These are phyloP conservation scores for Gossypium longicalyx DNA, from an alignment of 345 rosid species.

Conservation along the genomic window DNA sequence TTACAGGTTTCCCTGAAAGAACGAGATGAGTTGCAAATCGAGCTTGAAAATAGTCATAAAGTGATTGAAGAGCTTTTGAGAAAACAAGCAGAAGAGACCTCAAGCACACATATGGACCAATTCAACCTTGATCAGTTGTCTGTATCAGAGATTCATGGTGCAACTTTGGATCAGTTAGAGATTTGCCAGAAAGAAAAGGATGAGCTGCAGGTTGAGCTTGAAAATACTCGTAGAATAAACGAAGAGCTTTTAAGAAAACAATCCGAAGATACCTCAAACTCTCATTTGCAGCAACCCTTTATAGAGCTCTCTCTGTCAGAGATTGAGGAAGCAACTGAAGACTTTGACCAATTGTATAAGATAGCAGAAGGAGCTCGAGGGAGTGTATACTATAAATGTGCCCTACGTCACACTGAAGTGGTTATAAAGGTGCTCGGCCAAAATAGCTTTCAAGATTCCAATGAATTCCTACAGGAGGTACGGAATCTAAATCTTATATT, in stretches of 20 bases:
- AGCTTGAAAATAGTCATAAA: slow-evolving; percentile 17
- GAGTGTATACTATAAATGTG: slow-evolving; percentile 30
- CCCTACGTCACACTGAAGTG: slow-evolving; percentile 32
- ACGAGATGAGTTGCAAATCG: slow-evolving; percentile 18
- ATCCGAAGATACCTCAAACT: slow-evolving; percentile 22
- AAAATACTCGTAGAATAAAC: slow-evolving; percentile 16
- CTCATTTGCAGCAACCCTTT: slow-evolving; percentile 13
- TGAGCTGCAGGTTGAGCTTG: slow-evolving; percentile 21
- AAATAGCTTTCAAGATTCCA: slow-evolving; percentile 18
- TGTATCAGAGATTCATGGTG: background rate
- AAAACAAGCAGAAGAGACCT: slow-evolving; percentile 15
- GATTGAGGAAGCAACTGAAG: slow-evolving; percentile 30
- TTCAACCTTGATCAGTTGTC: background rate
- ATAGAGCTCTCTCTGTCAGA: slow-evolving; percentile 25
- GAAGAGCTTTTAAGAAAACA: slow-evolving; percentile 24
- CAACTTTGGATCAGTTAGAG: slow-evolving; percentile 14
- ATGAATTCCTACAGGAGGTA: slow-evolving; percentile 33
- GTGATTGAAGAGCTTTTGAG: slow-evolving; percentile 26
- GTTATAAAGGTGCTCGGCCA: slow-evolving; percentile 30
- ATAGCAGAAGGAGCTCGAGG: slow-evolving; percentile 30
- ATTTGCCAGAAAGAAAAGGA: slow-evolving; percentile 12
- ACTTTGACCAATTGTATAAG: slow-evolving; percentile 18
- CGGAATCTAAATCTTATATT: background rate
- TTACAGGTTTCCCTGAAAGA: slow-evolving; percentile 12
- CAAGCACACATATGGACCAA: background rate